A percentile compares a stretch with the other conserved stretches of the same genome.
Evolutionary conservation across 306 rosid genomes (phyloP).

Genomic region (Dalbergia oliveri): DNA sequence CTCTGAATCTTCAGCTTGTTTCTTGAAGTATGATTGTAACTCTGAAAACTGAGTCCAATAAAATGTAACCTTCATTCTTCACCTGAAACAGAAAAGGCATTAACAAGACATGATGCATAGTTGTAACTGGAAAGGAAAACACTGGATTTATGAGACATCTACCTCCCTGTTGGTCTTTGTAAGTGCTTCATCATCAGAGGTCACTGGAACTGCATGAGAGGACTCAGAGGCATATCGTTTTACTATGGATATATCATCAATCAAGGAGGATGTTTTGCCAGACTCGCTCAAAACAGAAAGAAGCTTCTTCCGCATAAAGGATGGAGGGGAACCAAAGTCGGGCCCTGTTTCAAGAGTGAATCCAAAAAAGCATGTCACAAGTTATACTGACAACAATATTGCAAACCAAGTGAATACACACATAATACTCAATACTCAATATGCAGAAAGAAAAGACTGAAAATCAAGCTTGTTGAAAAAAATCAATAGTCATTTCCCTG

Average conservation of each 20-base stretch:
- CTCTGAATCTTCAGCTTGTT: constrained; percentile 79
- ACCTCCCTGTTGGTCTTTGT: constrained; percentile 85
- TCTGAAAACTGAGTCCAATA: constrained; percentile 96
- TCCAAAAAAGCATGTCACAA: constrained; percentile 36
- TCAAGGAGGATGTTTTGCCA: constrained; percentile 75
- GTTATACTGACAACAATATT: constrained; percentile 32
- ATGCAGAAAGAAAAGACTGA: constrained; percentile 9
- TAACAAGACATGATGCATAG: constrained; percentile 41
- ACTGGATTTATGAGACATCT: constrained; percentile 35
- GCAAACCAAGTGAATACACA: constrained; percentile 30
- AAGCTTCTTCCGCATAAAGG: constrained; percentile 77
- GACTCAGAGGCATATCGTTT: constrained; percentile 82
- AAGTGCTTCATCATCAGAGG: constrained; percentile 91
- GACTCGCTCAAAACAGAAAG: constrained; percentile 75
- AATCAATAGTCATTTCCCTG: constrained; percentile 7
- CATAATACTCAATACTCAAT: neutral
- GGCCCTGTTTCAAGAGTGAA: constrained; percentile 74
- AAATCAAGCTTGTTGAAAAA: constrained; percentile 9
- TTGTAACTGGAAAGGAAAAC: neutral
- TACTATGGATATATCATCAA: constrained; percentile 83
- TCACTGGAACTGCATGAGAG: constrained; percentile 81
- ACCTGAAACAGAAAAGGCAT: constrained; percentile 62
- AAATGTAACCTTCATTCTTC: constrained; percentile 87
- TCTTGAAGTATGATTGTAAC: constrained; percentile 73
- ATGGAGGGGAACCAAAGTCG: constrained; percentile 84